A percentile compares a stretch with the other conserved stretches of the same genome.
These are phyloP conservation scores for Gastrolobium bilobum DNA, from an alignment of 306 rosid species.

Conservation along the genomic window DNA sequence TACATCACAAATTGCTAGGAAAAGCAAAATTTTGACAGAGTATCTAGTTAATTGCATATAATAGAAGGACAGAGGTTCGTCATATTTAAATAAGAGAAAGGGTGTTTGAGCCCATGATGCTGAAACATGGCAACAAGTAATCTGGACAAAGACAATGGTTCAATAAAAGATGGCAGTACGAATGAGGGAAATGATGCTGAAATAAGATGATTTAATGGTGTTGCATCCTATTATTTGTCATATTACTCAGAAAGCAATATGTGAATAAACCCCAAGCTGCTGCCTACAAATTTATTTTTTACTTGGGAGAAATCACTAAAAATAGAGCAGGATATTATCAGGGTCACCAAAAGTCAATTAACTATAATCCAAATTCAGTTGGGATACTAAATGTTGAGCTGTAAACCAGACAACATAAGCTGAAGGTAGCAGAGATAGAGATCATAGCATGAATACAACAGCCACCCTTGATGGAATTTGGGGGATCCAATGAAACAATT, in stretches of 20 bases:
- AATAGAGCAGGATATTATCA: constrained; percentile 8
- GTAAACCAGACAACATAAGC: constrained; percentile 38
- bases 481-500: constrained; percentile 21
- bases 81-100: neutral
- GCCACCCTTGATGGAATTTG: constrained; percentile 34
- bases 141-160: constrained; percentile 4
- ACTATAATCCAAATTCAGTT: constrained; percentile 33
- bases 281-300: constrained; percentile 10
- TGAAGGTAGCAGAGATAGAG: constrained; percentile 28
- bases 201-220: constrained; percentile 16
- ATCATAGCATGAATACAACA: constrained; percentile 24
- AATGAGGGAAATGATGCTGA: constrained; percentile 11
- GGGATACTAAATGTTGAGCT: constrained; percentile 33
- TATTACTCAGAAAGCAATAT: constrained; percentile 18
- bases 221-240: constrained; percentile 24
- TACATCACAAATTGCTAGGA: constrained; percentile 22
- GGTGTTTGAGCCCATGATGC: constrained; percentile 7
- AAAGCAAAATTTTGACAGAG: neutral
- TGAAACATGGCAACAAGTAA: constrained; percentile 18
- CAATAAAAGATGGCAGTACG: constrained; percentile 9
- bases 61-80: constrained; percentile 19
- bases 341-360: neutral
- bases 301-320: constrained; percentile 33
- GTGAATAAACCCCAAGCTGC: constrained; percentile 16
- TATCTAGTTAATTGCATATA: constrained; percentile 1